phyloP scores from a whole-genome alignment of 208 protist species.

The Leishmania aethiopica region DNA sequence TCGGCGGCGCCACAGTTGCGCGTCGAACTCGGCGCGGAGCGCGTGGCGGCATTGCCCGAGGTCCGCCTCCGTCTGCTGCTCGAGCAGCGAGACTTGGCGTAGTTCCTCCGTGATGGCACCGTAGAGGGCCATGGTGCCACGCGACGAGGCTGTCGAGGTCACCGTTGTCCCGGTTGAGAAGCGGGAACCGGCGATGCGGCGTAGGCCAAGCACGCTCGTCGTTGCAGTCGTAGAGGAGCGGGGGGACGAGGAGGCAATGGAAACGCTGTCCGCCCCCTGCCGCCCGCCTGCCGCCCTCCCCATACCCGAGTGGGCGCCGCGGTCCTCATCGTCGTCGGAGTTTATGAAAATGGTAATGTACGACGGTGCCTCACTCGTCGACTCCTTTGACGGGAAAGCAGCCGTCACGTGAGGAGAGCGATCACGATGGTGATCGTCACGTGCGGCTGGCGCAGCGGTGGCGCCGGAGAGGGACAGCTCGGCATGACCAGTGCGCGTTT shows the following conservation, averaged over 20 bases:
- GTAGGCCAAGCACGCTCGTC: slow-evolving; percentile 35
- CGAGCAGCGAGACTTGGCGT: slow-evolving; percentile 34
- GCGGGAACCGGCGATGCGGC: slow-evolving; percentile 16
- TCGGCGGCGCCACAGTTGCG: slow-evolving; percentile 26
- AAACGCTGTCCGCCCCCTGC: neutral
- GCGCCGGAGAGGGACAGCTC: neutral
- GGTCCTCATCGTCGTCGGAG: slow-evolving; percentile 33
- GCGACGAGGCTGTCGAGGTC: slow-evolving; percentile 44
- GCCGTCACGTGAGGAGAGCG: neutral
- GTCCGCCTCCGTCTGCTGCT: slow-evolving; percentile 25
- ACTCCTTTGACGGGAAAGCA: neutral
- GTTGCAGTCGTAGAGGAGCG: neutral
- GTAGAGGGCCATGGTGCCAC: slow-evolving; percentile 61
- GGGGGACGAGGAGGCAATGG: slow-evolving; percentile 3
- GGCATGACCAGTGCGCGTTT: neutral
- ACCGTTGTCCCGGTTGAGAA: slow-evolving; percentile 24
- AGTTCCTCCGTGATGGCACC: slow-evolving; percentile 73
- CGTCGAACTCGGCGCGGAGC: slow-evolving; percentile 46
- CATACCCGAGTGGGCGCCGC: neutral
- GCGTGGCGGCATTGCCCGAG: slow-evolving; percentile 28
- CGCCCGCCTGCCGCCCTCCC: neutral
- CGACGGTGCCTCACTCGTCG: slow-evolving; percentile 11
- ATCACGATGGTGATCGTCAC: neutral
- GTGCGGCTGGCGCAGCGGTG: neutral
- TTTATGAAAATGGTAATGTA: slow-evolving; percentile 51